phyloP scores from a whole-genome alignment of 2,329 filamentous ascomycete genomes.

The Calcarisporium arbuscula region DNA sequence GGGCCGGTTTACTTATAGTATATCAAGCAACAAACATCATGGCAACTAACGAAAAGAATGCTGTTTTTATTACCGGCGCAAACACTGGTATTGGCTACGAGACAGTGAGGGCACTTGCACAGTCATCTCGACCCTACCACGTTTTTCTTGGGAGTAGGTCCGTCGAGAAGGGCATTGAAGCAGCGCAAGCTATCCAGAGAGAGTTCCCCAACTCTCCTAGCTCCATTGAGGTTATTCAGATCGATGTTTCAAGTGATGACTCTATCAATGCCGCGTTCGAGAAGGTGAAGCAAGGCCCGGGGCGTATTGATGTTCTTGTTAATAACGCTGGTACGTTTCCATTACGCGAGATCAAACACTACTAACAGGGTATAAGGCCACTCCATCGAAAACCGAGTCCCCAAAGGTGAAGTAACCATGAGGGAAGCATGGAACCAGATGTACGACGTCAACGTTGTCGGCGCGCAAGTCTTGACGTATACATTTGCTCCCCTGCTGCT shows the following conservation, averaged over 20 bases:
- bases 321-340: slow-evolving; percentile 48
- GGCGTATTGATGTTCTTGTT: slow-evolving; percentile 44
- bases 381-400: too few species aligned
- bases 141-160: slow-evolving; percentile 50
- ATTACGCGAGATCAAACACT: too few species aligned
- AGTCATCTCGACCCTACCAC: slow-evolving; percentile 42
- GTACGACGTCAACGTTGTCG: slow-evolving; percentile 45
- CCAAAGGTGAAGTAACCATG: too few species aligned
- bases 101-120: slow-evolving; percentile 45
- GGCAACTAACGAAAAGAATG: slow-evolving; percentile 21
- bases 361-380: too few species aligned
- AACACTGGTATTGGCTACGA: slow-evolving; percentile 58
- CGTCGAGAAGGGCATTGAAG: slow-evolving; percentile 42
- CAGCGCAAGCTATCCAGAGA: slow-evolving; percentile 32
- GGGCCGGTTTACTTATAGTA: too few species aligned
- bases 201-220: slow-evolving; percentile 34
- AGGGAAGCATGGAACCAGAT: too few species aligned
- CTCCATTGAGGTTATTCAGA: slow-evolving; percentile 37
- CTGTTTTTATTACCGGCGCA: slow-evolving; percentile 54
- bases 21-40: too few species aligned
- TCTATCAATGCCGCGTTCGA: slow-evolving; percentile 43
- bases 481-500: slow-evolving; percentile 39
- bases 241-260: slow-evolving; percentile 49
- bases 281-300: slow-evolving; percentile 32
- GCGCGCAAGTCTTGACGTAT: slow-evolving; percentile 34